Evolutionary conservation across 1,284 basidiomycete genomes (phyloP), one percentile per base, ranked within the genome.

Genomic region (Cryptococcus sp.): DNA sequence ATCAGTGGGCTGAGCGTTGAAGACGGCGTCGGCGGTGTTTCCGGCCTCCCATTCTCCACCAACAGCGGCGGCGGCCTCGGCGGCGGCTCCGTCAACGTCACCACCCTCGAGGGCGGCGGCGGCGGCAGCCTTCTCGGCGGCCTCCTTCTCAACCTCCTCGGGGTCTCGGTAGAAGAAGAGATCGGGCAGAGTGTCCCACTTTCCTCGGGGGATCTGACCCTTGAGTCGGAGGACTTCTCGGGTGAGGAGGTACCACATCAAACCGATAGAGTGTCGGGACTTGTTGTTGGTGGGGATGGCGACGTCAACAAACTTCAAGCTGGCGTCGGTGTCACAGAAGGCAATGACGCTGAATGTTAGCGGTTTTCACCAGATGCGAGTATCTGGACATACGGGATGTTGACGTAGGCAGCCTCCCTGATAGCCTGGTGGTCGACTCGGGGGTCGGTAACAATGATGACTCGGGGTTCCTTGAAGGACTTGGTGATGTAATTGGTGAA

Each of bases 151-250:
- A 66, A 96, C 87, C 80, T 98, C 94, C 76, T 98, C 93, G 59
- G 94, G 92, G 80, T 98, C 94, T 72, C 94, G 91, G 86, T 98
- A 98, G 87, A 98, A 98, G 91, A 97, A 98, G 90, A 98, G 92
- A 80, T 98, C 94, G 67, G 94, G 91, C 87, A 98, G 97, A 75
- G 96, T 87, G 75, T 86, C 87, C 91, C 94, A 98, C 69, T 88
- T 90, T 47, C 88, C 86, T 68, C 93, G 85, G 61, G 91, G 86
- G 75, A 98, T 85, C 57, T 87, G 86, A 57, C 94, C 96, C 60
- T 91, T 86, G 72, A 98, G 82, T 73, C 94, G 87, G 76, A 98
- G 87, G 70, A 97, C 91, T 78, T 98, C 94, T 70, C 94, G 89
- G 76, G 89, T 90, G 72, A 98, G 88, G 67, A 98, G 79, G 92